Evolutionary conservation across 257 asterid species (phyloP).

Genomic region (Solanum stenotomum): DNA sequence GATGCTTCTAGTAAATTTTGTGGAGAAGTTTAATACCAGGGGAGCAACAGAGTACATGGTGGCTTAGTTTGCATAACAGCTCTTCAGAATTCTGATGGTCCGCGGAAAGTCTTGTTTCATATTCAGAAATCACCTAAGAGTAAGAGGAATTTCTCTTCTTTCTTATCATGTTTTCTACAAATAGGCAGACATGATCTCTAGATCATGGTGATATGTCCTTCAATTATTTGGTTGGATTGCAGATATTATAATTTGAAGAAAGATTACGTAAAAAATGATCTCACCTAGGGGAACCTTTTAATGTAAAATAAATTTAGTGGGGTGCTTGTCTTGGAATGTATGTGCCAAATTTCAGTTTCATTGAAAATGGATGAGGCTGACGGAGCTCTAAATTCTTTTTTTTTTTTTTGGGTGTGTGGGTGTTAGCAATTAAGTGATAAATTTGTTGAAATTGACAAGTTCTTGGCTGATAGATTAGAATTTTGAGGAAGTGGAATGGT

Average conservation of each 20-base stretch:
- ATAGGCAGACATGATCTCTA: not conserved
- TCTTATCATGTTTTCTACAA: not conserved
- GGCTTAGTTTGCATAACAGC: not conserved
- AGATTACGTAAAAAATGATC: not conserved
- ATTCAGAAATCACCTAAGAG: not conserved
- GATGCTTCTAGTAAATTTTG: not conserved
- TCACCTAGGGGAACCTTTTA: not conserved
- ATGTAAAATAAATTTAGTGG: not conserved
- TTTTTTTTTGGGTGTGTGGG: not conserved
- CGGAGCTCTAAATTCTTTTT: not conserved
- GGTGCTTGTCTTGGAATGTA: not conserved
- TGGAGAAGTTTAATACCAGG: not conserved
- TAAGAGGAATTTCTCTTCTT: not conserved
- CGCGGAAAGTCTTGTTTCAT: not conserved
- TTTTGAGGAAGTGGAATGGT: not conserved
- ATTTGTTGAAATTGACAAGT: not conserved
- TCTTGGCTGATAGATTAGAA: not conserved
- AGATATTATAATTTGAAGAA: not conserved
- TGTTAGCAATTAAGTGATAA: not conserved
- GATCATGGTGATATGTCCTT: not conserved
- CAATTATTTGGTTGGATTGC: not conserved
- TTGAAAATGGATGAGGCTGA: not conserved
- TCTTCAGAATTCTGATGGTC: not conserved
- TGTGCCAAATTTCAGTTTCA: not conserved
- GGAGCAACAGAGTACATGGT: not conserved